Evolutionary conservation across 345 rosid species (phyloP).

Genomic region (Eucalyptus microcorys): DNA sequence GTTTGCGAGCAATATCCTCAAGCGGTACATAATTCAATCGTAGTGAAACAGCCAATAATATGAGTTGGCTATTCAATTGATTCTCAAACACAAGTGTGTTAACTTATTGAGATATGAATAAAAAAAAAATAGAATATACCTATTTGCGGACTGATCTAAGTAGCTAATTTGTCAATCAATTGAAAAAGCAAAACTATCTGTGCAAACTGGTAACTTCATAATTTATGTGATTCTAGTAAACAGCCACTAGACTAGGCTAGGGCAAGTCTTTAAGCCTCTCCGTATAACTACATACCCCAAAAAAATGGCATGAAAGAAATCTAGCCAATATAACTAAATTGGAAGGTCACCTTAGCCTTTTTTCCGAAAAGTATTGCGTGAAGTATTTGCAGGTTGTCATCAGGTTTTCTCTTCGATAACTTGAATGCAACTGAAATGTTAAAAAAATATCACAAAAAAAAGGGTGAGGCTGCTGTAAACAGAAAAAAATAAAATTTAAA

Average conservation of each 20-base stretch:
- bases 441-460: background rate
- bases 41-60: background rate
- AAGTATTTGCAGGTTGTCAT: constrained; percentile 68
- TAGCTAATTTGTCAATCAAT: background rate
- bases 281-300: background rate
- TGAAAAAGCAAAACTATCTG: background rate
- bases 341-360: constrained; percentile 73
- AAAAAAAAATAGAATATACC: background rate
- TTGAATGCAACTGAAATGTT: constrained; percentile 84
- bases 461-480: background rate
- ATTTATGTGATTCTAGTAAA: background rate
- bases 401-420: constrained; percentile 90
- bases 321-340: background rate
- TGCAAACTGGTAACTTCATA: background rate
- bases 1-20: background rate
- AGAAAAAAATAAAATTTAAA: background rate
- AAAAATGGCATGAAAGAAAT: background rate
- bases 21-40: background rate
- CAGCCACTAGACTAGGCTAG: background rate
- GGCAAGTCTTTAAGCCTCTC: background rate
- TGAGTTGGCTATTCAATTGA: background rate
- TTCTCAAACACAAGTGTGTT: background rate
- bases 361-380: constrained; percentile 84
- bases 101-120: background rate
- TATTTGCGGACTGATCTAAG: background rate